Base-by-base conservation (phyloP, 2,329 filamentous ascomycete genomes). In the Hypomyces perniciosus region DNA sequence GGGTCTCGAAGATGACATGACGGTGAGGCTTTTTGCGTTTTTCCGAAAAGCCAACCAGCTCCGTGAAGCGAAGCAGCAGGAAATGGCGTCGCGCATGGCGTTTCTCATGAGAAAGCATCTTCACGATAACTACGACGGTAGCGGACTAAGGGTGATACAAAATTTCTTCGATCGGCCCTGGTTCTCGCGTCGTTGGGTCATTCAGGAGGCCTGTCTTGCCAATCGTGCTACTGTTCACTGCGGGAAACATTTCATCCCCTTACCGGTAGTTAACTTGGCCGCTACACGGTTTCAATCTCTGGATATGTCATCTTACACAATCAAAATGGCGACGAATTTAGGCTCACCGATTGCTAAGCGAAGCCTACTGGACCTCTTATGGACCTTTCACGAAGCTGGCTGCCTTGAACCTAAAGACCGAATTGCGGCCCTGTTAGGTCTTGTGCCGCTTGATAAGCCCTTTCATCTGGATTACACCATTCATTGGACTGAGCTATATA, bases 171-270 rank as follows among this genome's bases (percentile, higher is more conserved):
- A 51, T 26, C 49, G 29, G 4, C n/a, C 49, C n/a, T 47, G 49
- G 49, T 51, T 51, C 44, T 51, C 44, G 12, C 49, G 49, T 31
- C 49, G 49, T n/a, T 51, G 49, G 44, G 29, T 51, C n/a, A 51
- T 51, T 41, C 49, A 51, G 30, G 49, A 51, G 35, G 49, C 44
- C 3, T 51, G 38, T 39, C 49, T 51, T 47, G 37, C 49, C 33
- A 28, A 27, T 12, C 38, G 46, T 31, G 49, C 49, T 37, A 47
- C 39, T 37, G 10, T 47, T 47, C 44, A 47, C 12, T 51, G 49
- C 44, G 49, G 49, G 7, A 41, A 8, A 9, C 13, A 37, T 29
- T 51, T 44, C 12, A 47, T 51, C 13, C 37, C 49, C 37, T 27
- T 51, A 28, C 39, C 44, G 37, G 10, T 51, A 37, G 7, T 51